These are phyloP conservation scores for Fusarium oxysporum DNA, from an alignment of 2,329 filamentous ascomycete species.

Conservation along the genomic window DNA sequence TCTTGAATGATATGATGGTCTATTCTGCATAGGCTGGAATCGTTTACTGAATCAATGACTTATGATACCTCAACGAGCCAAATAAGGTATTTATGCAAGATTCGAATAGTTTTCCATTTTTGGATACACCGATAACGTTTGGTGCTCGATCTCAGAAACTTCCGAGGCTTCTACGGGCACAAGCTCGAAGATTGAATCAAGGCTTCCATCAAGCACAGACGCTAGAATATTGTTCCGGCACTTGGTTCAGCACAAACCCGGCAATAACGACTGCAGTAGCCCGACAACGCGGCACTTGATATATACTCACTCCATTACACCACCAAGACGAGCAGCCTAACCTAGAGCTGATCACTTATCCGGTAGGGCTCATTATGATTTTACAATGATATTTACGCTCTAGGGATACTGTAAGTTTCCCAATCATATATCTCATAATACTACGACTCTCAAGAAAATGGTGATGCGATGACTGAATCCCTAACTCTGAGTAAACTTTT, in stretches of 20 bases:
- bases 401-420: background rate
- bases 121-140: background rate
- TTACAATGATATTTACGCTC: background rate
- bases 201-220: background rate
- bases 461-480: background rate
- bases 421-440: background rate
- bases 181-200: background rate
- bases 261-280: background rate
- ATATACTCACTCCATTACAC: background rate
- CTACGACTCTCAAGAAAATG: background rate
- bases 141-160: background rate
- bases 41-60: background rate
- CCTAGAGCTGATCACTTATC: background rate
- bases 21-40: background rate
- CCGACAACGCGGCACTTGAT: background rate
- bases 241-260: background rate
- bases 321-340: background rate
- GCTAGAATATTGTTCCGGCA: constrained; percentile 26
- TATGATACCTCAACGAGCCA: background rate
- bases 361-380: background rate
- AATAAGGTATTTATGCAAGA: background rate
- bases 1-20: background rate
- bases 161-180: background rate
- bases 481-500: background rate
- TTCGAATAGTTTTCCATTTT: background rate